Evolutionary conservation across 176 grass and related monocot species (phyloP).

Genomic region (Zoysia pacifica): DNA sequence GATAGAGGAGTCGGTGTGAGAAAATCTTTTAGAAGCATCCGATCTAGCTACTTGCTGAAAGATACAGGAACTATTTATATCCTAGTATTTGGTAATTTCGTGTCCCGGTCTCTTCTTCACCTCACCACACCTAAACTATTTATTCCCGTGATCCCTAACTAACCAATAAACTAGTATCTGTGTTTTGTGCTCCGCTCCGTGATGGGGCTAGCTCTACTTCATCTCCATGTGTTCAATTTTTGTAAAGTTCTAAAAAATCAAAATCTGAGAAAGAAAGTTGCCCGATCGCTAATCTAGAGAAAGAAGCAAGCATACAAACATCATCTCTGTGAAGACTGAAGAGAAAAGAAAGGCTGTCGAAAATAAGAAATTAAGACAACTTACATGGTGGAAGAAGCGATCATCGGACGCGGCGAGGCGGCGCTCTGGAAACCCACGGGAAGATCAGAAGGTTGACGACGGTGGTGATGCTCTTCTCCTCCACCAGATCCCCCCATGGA

Average conservation of each 20-base stretch:
- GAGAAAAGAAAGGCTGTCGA: not conserved
- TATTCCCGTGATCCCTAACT: constrained; percentile 49
- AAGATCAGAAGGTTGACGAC: constrained; percentile 13
- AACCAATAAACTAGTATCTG: constrained; percentile 49
- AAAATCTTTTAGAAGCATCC: constrained; percentile 37
- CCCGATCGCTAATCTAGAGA: constrained; percentile 13
- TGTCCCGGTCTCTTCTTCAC: constrained; percentile 32
- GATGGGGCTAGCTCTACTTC: not conserved
- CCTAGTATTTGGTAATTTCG: constrained; percentile 29
- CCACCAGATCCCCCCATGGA: constrained; percentile 38
- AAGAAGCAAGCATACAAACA: constrained; percentile 7
- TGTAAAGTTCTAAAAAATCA: constrained; percentile 17
- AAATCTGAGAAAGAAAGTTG: not conserved
- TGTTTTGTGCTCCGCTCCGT: not conserved
- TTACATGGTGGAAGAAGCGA: constrained; percentile 58
- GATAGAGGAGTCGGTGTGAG: constrained; percentile 56
- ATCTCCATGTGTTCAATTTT: constrained; percentile 18
- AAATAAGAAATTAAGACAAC: not conserved
- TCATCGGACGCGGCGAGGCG: constrained; percentile 18
- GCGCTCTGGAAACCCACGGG: constrained; percentile 10
- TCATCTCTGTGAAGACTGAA: not conserved
- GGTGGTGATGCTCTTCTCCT: constrained; percentile 25
- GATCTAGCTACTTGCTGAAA: constrained; percentile 56
- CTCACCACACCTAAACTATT: constrained; percentile 44
- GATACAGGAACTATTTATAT: constrained; percentile 53